Conservation (phyloP, 768 basidiomycete species). For the Boletus subparvulus region DNA sequence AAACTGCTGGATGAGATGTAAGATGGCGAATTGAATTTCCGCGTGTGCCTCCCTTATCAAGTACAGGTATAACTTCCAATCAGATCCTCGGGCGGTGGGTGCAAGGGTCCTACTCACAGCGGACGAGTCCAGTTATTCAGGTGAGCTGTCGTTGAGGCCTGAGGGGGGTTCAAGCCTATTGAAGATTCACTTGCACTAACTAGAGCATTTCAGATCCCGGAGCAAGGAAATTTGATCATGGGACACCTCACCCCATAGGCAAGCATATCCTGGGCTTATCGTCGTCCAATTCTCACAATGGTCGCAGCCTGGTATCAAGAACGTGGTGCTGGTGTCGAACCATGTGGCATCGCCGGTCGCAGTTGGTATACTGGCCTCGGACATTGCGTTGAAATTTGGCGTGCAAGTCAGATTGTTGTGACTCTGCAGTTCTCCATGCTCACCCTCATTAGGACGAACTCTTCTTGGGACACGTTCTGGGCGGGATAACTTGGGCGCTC, state of each 20-base stretch:
- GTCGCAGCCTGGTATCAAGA: constrained; percentile 80
- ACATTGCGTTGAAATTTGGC: constrained; percentile 77
- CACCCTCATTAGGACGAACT: constrained; percentile 50
- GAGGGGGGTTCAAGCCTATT: too few species aligned
- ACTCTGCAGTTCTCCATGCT: background rate
- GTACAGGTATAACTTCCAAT: constrained; percentile 67
- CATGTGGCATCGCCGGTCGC: constrained; percentile 54
- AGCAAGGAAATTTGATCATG: constrained; percentile 55
- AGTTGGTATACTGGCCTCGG: constrained; percentile 86
- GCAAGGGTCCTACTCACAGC: constrained; percentile 63
- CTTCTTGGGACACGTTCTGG: constrained; percentile 72
- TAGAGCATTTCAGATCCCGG: constrained; percentile 20
- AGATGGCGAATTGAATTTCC: constrained; percentile 11
- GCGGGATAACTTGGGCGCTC: constrained; percentile 73
- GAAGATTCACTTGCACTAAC: too few species aligned
- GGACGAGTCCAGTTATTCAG: constrained; percentile 61
- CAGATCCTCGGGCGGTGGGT: constrained; percentile 64
- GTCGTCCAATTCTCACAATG: background rate
- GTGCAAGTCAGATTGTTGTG: constrained; percentile 40
- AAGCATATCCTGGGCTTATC: constrained; percentile 14
- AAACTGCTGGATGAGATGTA: constrained; percentile 61
- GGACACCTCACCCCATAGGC: constrained; percentile 78
- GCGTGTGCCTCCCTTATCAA: constrained; percentile 13
- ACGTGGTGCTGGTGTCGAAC: constrained; percentile 62
- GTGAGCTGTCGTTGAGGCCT: constrained; percentile 39